These are phyloP conservation scores for Saccharomycopsis microspora DNA, from an alignment of 805 yeast species.

Conservation along the genomic window DNA sequence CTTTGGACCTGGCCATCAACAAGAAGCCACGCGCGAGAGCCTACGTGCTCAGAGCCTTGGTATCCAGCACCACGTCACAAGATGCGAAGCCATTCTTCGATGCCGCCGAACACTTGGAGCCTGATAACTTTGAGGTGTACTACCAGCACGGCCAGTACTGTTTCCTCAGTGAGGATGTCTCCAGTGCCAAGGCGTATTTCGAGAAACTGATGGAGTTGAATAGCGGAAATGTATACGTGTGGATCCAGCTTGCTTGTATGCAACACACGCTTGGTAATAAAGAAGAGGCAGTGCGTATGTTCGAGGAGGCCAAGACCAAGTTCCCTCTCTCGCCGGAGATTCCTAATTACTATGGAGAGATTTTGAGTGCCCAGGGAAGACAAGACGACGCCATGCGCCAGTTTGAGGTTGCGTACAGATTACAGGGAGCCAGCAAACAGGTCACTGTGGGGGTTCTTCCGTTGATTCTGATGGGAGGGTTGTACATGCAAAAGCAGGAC, in stretches of 20 bases:
- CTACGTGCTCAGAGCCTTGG: conserved; percentile 69
- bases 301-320: conserved; percentile 55
- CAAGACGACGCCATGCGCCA: conserved; percentile 62
- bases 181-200: conserved; percentile 63
- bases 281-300: conserved; percentile 50
- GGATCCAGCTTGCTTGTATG: conserved; percentile 88
- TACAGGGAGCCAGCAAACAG: conserved; percentile 59
- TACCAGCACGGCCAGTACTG: conserved; percentile 92
- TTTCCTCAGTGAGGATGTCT: conserved; percentile 68
- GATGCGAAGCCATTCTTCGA: conserved; percentile 48
- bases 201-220: conserved; percentile 65
- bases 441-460: conserved; percentile 84
- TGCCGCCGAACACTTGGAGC: conserved; percentile 56
- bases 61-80: conserved; percentile 58
- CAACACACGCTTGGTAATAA: conserved; percentile 66
- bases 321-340: conserved; percentile 87
- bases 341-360: conserved; percentile 93
- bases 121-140: conserved; percentile 69
- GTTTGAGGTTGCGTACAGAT: conserved; percentile 75
- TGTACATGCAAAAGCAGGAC: conserved; percentile 43
- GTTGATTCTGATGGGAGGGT: conserved; percentile 77
- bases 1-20: conserved; percentile 53
- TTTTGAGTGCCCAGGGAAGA: conserved; percentile 73
- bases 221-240: conserved; percentile 68
- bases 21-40: conserved; percentile 72